Base-by-base conservation (phyloP, 1,139 yeast species). In the Suhomyces yuchorum region DNA sequence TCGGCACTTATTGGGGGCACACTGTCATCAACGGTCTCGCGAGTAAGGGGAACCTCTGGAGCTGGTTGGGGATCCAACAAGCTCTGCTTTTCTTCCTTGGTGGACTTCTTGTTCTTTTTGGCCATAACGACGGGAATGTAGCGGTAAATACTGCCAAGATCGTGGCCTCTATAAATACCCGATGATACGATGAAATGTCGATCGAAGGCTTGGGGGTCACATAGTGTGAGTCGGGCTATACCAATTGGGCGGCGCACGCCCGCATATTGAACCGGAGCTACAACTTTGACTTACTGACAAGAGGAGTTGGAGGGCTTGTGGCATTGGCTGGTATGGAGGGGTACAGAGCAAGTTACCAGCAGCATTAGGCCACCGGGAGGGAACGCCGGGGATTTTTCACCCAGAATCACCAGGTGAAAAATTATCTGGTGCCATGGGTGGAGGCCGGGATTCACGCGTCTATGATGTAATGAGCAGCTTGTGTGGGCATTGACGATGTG, bases 161-260 rank as follows among this genome's bases (percentile, higher is more conserved):
- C 18, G 15, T n/a, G 39, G 18, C 30, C 28, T 12, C 30, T 36
- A 36, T 36, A 36, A 36, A 36, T 36, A 22, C 24, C 24, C 24
- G 36, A 15, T 20, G 20, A 28, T 18, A 35, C 17, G 24, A 23
- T 17, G 23, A 9, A 33, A 22, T 15, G 11, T n/a, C 9, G 37
- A 26, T 17, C 24, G 17, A 26, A 34, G 32, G 32, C 33, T 40
- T n/a, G 39, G 39, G 8, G 43, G 46, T 34, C 42, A 33, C 40
- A 11, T 11, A 9, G 30, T 35, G 37, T 24, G 36, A 28, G 30
- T 14, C 20, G 35, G 43, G 43, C 43, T 33, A 35, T 43, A 39
- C n/a, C 17, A 8, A 19, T 28, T 38, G 47, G 40, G 18, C 11
- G 2, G 41, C 35, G 38, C 47, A 44, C 47, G 44, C 23, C 47